phyloP scores from a whole-genome alignment of 208 protist genomes.

The Trypanosoma rangeli region DNA sequence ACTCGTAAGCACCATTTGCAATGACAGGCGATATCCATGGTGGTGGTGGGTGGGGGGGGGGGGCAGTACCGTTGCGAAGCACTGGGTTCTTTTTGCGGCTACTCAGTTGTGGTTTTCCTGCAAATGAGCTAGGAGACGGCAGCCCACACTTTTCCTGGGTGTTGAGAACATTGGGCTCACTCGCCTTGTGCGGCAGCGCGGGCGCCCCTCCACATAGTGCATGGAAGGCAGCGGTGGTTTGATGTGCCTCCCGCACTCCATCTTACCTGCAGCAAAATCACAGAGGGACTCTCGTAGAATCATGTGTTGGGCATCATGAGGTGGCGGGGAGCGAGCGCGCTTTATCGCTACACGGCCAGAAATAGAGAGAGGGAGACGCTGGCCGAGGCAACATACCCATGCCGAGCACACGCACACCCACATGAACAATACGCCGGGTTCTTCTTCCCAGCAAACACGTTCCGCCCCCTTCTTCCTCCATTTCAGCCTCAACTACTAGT shows the following conservation, averaged over 20 bases:
- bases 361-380: background rate
- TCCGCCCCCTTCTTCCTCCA: no score
- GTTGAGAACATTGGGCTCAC: background rate
- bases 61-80: background rate
- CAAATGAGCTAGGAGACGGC: background rate
- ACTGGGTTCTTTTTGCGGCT: background rate
- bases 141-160: background rate
- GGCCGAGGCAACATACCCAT: background rate
- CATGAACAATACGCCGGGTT: no score
- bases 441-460: no score
- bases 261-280: background rate
- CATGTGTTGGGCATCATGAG: constrained; percentile 2
- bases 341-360: background rate
- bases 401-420: background rate
- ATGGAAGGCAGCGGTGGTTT: background rate
- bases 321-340: background rate
- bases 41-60: no score
- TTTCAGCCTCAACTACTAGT: no score
- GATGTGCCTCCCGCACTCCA: background rate
- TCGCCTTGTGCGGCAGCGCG: background rate
- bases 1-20: background rate
- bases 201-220: background rate
- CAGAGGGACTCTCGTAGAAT: constrained; percentile 8
- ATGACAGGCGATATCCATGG: constrained; percentile 3
- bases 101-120: background rate